Evolutionary conservation across 2,329 filamentous ascomycete species (phyloP).

Genomic region (Ambrosiella beaveri): DNA sequence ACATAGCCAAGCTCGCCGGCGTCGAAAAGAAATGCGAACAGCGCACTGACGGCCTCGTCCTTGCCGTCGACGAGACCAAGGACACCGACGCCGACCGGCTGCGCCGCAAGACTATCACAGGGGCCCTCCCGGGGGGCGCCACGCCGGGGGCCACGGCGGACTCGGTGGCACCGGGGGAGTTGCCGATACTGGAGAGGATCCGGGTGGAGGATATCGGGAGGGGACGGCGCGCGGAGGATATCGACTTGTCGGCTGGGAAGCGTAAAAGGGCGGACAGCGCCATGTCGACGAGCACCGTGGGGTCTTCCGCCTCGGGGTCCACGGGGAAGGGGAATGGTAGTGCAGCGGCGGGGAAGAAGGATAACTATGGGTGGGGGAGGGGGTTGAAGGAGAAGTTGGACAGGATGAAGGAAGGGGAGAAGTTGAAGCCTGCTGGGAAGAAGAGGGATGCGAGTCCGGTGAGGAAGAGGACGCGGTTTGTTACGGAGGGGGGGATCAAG

Average conservation of each 20-base stretch:
- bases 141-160: not conserved
- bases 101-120: constrained; percentile 1
- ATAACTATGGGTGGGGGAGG: constrained; percentile 35
- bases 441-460: constrained; percentile 27
- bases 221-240: constrained; percentile 25
- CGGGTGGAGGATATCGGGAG: constrained; percentile 26
- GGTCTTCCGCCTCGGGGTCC: constrained; percentile 15
- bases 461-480: constrained; percentile 61
- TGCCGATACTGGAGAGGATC: constrained; percentile 7
- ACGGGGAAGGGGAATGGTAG: constrained; percentile 18
- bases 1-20: constrained; percentile 32
- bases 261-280: constrained; percentile 40
- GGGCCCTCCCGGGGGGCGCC: not conserved
- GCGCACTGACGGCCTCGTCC: not conserved
- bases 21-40: not conserved
- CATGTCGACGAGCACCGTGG: constrained; percentile 19
- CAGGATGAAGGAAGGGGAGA: constrained; percentile 45
- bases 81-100: not conserved
- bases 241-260: constrained; percentile 43
- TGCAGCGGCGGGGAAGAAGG: not conserved
- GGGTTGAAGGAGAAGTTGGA: constrained; percentile 37
- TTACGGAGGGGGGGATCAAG: constrained; percentile 59
- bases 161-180: not conserved
- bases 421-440: constrained; percentile 19
- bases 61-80: not conserved